phyloP scores from a whole-genome alignment of 2,329 filamentous ascomycete species.

The Metarhizium album region DNA sequence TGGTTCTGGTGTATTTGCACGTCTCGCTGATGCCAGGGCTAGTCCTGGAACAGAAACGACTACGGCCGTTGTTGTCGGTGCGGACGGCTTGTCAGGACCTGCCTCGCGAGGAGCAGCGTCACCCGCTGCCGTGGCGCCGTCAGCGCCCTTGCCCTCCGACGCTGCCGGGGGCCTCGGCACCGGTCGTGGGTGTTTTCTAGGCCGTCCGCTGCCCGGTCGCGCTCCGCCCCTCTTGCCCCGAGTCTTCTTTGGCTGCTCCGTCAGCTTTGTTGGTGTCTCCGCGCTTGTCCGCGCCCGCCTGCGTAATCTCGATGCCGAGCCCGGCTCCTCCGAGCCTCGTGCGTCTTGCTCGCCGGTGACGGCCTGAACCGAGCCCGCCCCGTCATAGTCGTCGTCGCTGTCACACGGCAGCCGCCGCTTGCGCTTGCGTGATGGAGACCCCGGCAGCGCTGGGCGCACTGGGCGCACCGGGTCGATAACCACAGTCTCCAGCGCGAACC shows the following conservation, averaged over 20 bases:
- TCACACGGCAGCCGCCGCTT: conserved; percentile 18
- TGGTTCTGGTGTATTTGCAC: neutral
- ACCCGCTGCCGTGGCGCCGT: neutral
- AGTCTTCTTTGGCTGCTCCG: conserved; percentile 21
- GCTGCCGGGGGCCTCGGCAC: conserved; percentile 3
- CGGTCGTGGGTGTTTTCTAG: conserved; percentile 26
- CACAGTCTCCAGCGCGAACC: conserved; percentile 9
- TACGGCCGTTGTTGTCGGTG: neutral
- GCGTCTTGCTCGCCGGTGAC: conserved; percentile 15
- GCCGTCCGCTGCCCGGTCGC: conserved; percentile 27
- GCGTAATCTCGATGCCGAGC: conserved; percentile 16
- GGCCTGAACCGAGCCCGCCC: conserved; percentile 13
- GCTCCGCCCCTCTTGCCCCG: conserved; percentile 27
- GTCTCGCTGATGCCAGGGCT: neutral
- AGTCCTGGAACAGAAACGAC: neutral
- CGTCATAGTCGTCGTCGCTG: conserved; percentile 19
- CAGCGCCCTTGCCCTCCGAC: conserved; percentile 1
- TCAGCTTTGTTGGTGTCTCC: conserved; percentile 9
- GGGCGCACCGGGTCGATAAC: conserved; percentile 5
- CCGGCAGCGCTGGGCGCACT: no score
- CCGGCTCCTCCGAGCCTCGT: conserved; percentile 15
- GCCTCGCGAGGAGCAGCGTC: neutral
- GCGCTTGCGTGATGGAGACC: conserved; percentile 15
- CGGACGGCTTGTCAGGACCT: no score
- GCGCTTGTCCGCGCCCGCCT: conserved; percentile 12